Conservation (phyloP, 2,329 filamentous ascomycete species). For the Madurella fahalii region DNA sequence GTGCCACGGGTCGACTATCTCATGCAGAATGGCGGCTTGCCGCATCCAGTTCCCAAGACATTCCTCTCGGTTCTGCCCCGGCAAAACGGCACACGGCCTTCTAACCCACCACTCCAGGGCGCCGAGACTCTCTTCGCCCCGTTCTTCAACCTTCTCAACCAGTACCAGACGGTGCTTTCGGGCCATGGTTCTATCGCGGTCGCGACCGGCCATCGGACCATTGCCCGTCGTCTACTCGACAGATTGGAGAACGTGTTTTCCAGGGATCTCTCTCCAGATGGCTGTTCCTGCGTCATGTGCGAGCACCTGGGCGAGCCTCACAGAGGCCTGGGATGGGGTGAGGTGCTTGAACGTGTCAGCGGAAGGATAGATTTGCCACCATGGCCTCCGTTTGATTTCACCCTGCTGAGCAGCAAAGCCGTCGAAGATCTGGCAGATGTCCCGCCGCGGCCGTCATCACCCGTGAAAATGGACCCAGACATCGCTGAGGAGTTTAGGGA, state of each 20-base stretch:
- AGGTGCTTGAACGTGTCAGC: conserved; percentile 88
- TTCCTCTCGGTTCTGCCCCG: conserved; percentile 63
- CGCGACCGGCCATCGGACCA: conserved; percentile 89
- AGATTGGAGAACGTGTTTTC: conserved; percentile 92
- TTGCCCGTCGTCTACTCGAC: conserved; percentile 86
- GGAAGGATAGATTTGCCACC: conserved; percentile 78
- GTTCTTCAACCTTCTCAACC: conserved; percentile 76
- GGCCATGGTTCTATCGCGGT: conserved; percentile 89
- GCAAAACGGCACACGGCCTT: conserved; percentile 53
- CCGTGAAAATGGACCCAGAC: conserved; percentile 80
- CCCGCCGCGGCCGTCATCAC: conserved; percentile 54
- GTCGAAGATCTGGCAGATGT: conserved; percentile 60
- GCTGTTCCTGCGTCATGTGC: conserved; percentile 85
- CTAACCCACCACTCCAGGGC: conserved; percentile 62
- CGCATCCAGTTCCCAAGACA: conserved; percentile 66
- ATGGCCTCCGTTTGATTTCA: conserved; percentile 85
- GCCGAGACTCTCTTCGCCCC: conserved; percentile 75
- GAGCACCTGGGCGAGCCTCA: conserved; percentile 57
- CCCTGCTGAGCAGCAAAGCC: conserved; percentile 57
- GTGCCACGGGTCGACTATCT: conserved; percentile 87
- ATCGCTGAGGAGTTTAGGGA: conserved; percentile 90
- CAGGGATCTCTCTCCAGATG: conserved; percentile 79
- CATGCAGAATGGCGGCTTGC: conserved; percentile 79
- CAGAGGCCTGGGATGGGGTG: conserved; percentile 84
- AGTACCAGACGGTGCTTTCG: conserved; percentile 76